Evolutionary conservation across 2,329 filamentous ascomycete species (phyloP).

Genomic region (Botryotinia narcissicola): DNA sequence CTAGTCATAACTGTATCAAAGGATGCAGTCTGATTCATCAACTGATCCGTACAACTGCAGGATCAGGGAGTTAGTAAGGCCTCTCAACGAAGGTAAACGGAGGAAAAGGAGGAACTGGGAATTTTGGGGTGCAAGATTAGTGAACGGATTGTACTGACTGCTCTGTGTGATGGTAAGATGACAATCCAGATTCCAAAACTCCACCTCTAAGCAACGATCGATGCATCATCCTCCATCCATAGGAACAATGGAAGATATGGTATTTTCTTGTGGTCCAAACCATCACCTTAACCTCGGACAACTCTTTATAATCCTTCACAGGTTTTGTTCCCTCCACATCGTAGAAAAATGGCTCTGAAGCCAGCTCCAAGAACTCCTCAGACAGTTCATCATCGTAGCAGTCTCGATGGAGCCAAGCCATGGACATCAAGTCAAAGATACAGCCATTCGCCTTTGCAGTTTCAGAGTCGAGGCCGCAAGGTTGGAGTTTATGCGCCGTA

Average conservation of each 20-base stretch:
- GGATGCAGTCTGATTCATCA: conserved; percentile 2
- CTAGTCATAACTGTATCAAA: conserved; percentile 1
- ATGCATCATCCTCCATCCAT: conserved; percentile 2
- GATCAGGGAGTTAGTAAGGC: neutral
- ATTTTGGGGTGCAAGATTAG: neutral
- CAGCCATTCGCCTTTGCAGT: conserved; percentile 2
- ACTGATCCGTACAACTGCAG: neutral
- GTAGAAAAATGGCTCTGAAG: conserved; percentile 5
- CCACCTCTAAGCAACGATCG: neutral
- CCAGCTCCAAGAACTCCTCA: neutral
- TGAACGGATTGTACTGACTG: neutral
- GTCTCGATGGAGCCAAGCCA: neutral
- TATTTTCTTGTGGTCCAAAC: neutral
- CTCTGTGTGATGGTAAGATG: neutral
- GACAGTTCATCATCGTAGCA: neutral
- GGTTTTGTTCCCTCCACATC: neutral
- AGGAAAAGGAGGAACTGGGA: neutral
- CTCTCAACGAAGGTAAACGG: neutral
- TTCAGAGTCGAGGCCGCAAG: neutral
- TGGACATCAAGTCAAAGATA: neutral
- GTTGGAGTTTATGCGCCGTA: neutral
- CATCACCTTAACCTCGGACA: neutral
- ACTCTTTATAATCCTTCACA: neutral
- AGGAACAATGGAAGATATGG: neutral
- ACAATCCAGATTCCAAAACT: neutral